Evolutionary conservation across 345 rosid species (phyloP), one percentile per base, ranked within the genome.

Genomic region (Eucalyptus brandiana): DNA sequence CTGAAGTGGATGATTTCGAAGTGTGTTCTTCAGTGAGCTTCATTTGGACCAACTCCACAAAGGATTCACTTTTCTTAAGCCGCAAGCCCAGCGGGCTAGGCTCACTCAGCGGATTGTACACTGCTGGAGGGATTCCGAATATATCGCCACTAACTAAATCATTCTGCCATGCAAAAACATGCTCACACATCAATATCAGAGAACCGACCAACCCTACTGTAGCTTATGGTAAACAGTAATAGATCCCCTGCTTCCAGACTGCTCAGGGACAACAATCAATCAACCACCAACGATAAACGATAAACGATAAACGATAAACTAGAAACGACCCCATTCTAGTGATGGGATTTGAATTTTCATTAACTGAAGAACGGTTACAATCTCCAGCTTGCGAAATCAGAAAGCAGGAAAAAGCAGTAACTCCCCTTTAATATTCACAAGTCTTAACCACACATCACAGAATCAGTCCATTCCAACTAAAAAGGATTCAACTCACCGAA

Each of bases 71-170:
- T 92, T 96, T 95, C 90, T 93, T 94, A 80, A 96, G 92, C 69
- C 91, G 92, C 91, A 96, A 89, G 40, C 98, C 98, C 86, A 96
- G 89, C 11, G 98, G 98, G 80, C 97, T 94, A 5, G 96, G 95
- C 92, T 95, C 98, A 4, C 92, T 94, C 26, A 95, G 93, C 37
- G 94, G 95, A 88, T 92, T 91, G 87, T 60, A 94, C 87, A 26
- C 87, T 51, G 49, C 80, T 23, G 16, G 85, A 11, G 47, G 85
- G 30, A 76, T 76, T 42, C 85, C 47, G 1, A 40, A 12, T 40
- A 76, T 42, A 21, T 40, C 47, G 3, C 85, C 85, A 76, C 85
- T 21, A 12, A 12, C 30, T 40, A 76, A 76, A 76, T 40, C 45
- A 76, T 44, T 40, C 85, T 76, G 85, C 85, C 47, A 13, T 9